Percentiles rank a stretch among this genome's conserved stretches.
Conservation (phyloP, 495 filamentous ascomycete species). For the Penicillium longicatenatum region DNA sequence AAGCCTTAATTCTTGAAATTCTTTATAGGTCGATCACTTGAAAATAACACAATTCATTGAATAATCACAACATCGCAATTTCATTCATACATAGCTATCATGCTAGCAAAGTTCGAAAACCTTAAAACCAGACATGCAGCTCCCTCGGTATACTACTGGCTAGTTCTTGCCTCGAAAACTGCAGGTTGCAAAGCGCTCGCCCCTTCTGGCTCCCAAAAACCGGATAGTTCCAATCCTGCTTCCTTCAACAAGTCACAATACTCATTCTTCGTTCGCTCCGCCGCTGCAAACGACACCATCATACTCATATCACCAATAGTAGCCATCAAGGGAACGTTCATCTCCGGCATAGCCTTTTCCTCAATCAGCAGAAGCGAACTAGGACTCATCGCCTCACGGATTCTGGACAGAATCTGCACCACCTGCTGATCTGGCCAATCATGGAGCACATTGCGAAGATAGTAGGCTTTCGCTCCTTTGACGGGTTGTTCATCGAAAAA, state of each 20-base stretch:
- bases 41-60: no score
- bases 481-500: constrained; percentile 10
- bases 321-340: constrained; percentile 8
- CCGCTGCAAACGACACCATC: constrained; percentile 6
- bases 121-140: no score
- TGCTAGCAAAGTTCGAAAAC: no score
- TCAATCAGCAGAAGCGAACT: constrained; percentile 1
- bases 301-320: constrained; percentile 11
- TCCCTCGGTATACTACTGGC: no score
- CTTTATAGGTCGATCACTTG: no score
- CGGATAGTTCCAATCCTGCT: not conserved
- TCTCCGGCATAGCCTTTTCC: constrained; percentile 7
- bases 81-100: no score
- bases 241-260: not conserved
- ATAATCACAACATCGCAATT: no score
- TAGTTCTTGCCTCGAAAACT: not conserved
- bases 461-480: constrained; percentile 6
- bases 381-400: constrained; percentile 5
- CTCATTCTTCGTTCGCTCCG: constrained; percentile 2
- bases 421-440: constrained; percentile 12
- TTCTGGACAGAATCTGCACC: constrained; percentile 2
- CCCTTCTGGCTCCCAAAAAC: constrained; percentile 1
- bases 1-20: no score
- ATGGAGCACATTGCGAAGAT: constrained; percentile 11
- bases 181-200: not conserved